Percentiles rank a stretch among this genome's conserved stretches.
Conservation (phyloP, 805 yeast genomes). For the Monosporozyma siamensis region DNA sequence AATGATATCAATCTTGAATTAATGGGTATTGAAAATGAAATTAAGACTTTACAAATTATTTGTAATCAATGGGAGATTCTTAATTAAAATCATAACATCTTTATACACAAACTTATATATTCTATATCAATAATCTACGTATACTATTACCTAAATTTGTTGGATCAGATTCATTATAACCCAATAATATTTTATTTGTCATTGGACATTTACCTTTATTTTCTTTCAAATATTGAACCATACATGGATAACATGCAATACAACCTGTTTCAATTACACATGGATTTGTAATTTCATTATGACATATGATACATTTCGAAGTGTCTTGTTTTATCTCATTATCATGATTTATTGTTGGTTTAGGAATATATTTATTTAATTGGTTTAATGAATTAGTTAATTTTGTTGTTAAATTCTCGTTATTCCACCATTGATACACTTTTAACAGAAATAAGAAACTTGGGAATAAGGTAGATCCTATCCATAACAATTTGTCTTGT, state of each 20-base stretch:
- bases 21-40: constrained; percentile 20
- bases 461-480: constrained; percentile 43
- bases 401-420: constrained; percentile 59
- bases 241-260: constrained; percentile 84
- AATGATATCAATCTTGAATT: constrained; percentile 20
- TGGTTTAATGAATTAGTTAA: constrained; percentile 40
- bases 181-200: constrained; percentile 61
- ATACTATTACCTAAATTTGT: constrained; percentile 71
- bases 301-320: constrained; percentile 59
- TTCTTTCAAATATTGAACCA: constrained; percentile 50
- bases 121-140: constrained; percentile 67
- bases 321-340: not conserved
- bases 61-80: constrained; percentile 26
- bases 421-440: constrained; percentile 89
- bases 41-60: constrained; percentile 15
- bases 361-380: constrained; percentile 36
- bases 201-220: constrained; percentile 62
- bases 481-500: not conserved
- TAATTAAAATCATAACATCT: not conserved
- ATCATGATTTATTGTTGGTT: constrained; percentile 7
- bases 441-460: constrained; percentile 71
- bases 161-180: constrained; percentile 56
- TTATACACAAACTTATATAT: constrained; percentile 36
- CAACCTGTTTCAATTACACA: constrained; percentile 87
- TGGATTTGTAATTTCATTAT: constrained; percentile 57